Base-by-base conservation (phyloP, 352 stramenopile species). In the Thraustochytrium striatum region DNA sequence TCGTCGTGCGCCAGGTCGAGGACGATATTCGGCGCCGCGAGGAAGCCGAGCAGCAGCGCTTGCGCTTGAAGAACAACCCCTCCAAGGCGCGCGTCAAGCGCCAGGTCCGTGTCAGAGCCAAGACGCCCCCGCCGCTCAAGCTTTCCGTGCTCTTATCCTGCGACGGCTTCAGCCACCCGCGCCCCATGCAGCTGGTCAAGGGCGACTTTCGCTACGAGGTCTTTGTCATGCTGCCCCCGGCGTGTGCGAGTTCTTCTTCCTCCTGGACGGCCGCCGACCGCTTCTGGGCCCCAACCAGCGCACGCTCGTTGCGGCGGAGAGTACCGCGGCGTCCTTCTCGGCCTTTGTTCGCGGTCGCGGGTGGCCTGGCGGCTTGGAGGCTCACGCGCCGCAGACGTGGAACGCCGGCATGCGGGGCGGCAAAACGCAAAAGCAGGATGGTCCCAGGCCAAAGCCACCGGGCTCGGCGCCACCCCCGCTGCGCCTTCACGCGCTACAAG, bases 231-330 rank as follows among this genome's bases (percentile, higher is more conserved):
- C 65, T 75, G 28, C 65, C 65, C 32, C 65, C 65, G 8, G 65
- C 21, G 41, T 25, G 5, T 75, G 65, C 50, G 65, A 75, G 39
- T 75, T 75, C 39, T 75, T 75, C 32, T 75, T 75, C 47, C 58
- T 43, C 5, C 33, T 75, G 13, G 32, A 75, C 36, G 52, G 52
- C 35, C 30, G 39, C 47, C 16, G 16, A 16, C 16, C 16, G 16
- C 16, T 25, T 16, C 47, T 55, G 16, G 16, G 16, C 16, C 47
- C 47, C 47, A 55, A 55, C 47, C 47, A 55, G 47, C 47, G 25
- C 47, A 55, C 47, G 16, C 25, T 55, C 16, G 16, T 55, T 16
- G 47, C 47, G 47, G 16, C 47, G 16, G 47, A 55, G 25, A 25
- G 25, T 55, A 25, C 47, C 47, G 16, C 16, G 16, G 25, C 16